A percentile compares a stretch with the other conserved stretches of the same genome.
phyloP scores from a whole-genome alignment of 805 yeast species.

The Nakazawaea wyomingensis region DNA sequence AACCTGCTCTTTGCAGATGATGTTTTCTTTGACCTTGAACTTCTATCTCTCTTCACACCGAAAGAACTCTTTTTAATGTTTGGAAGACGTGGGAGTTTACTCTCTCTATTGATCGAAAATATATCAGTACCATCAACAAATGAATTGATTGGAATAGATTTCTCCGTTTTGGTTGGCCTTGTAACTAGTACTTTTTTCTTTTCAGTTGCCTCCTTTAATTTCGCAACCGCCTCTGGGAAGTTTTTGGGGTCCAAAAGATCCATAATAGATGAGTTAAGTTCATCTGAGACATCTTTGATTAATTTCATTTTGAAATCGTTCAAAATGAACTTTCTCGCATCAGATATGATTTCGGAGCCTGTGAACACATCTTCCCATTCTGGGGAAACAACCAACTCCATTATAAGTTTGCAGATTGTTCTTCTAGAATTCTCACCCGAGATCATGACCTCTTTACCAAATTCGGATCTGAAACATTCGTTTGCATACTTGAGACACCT shows the following conservation, averaged over 20 bases:
- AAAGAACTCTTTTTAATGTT: constrained; percentile 5
- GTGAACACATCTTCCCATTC: constrained; percentile 18
- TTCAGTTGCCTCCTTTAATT: constrained; percentile 25
- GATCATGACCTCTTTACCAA: constrained; percentile 41
- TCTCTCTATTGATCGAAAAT: constrained; percentile 4
- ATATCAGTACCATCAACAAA: constrained; percentile 6
- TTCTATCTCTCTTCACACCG: constrained; percentile 8
- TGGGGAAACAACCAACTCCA: constrained; percentile 55
- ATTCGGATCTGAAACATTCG: constrained; percentile 53
- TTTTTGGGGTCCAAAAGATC: constrained; percentile 54
- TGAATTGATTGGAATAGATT: background rate
- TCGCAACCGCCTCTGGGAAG: constrained; percentile 44
- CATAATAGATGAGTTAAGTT: constrained; percentile 61
- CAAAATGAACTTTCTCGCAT: constrained; percentile 48
- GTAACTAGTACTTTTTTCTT: constrained; percentile 18
- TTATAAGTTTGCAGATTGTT: constrained; percentile 41
- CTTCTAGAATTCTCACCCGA: constrained; percentile 10
- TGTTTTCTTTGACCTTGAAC: background rate
- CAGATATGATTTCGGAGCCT: constrained; percentile 8
- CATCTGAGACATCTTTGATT: constrained; percentile 67
- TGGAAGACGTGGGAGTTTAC: constrained; percentile 5
- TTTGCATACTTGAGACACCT: constrained; percentile 53
- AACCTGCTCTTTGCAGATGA: constrained; percentile 16
- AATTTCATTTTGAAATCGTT: constrained; percentile 62
- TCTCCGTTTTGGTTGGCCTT: background rate